Conservation (phyloP, 1,139 yeast genomes). For the Neolecta irregularis region DNA sequence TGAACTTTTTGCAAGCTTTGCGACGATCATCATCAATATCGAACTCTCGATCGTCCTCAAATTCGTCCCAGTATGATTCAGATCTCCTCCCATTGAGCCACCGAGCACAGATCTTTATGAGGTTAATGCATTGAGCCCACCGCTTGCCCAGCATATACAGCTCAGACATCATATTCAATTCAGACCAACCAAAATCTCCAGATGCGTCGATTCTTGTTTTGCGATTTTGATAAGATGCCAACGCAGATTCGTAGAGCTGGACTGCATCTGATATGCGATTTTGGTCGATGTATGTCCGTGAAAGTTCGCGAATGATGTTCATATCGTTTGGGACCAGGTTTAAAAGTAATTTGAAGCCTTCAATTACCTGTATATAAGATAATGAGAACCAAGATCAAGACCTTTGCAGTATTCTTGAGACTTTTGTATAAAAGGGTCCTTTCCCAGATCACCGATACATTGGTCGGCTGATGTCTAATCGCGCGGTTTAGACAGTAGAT, state of each 20-base stretch:
- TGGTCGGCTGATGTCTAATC: slow-evolving; percentile 40
- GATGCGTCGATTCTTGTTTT: slow-evolving; percentile 21
- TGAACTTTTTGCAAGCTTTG: slow-evolving; percentile 18
- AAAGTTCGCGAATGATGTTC: slow-evolving; percentile 52
- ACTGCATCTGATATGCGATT: slow-evolving; percentile 71
- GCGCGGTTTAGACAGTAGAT: slow-evolving; percentile 68
- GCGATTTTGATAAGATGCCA: slow-evolving; percentile 33
- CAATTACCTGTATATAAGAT: slow-evolving; percentile 37
- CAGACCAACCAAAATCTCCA: slow-evolving; percentile 61
- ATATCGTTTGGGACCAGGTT: slow-evolving; percentile 46
- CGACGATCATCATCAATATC: slow-evolving; percentile 47
- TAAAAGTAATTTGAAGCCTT: slow-evolving; percentile 33
- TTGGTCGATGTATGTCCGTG: slow-evolving; percentile 60
- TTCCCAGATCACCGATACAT: slow-evolving; percentile 34
- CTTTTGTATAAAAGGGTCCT: slow-evolving; percentile 20
- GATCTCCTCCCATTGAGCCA: slow-evolving; percentile 58
- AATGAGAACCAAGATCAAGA: not conserved
- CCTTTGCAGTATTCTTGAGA: slow-evolving; percentile 19
- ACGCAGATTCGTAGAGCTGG: slow-evolving; percentile 52
- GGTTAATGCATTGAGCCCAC: slow-evolving; percentile 47
- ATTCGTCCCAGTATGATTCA: slow-evolving; percentile 76
- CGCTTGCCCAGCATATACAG: slow-evolving; percentile 53
- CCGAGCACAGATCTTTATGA: slow-evolving; percentile 57
- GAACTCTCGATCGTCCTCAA: slow-evolving; percentile 58
- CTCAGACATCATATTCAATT: slow-evolving; percentile 69